phyloP scores from a whole-genome alignment of 2,329 filamentous ascomycete species.

The Colletotrichum liriopes region DNA sequence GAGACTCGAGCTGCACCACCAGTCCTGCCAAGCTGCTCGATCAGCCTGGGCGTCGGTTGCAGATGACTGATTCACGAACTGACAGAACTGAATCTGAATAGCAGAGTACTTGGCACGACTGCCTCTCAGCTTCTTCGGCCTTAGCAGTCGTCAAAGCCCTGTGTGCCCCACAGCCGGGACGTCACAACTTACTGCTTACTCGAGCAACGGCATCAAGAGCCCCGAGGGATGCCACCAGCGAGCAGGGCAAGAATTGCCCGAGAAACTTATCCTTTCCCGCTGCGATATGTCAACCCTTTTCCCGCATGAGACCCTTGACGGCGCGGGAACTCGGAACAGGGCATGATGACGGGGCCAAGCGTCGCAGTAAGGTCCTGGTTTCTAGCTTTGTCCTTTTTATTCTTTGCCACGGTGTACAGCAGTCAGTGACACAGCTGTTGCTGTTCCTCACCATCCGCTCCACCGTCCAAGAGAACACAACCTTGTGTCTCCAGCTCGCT shows the following conservation, averaged over 20 bases:
- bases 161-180: slow-evolving; percentile 7
- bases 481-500: background rate
- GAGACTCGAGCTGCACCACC: slow-evolving; percentile 19
- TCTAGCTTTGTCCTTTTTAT: background rate
- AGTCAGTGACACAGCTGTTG: slow-evolving; percentile 7
- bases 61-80: slow-evolving; percentile 12
- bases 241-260: slow-evolving; percentile 30
- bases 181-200: background rate
- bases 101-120: slow-evolving; percentile 8
- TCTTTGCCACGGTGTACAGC: slow-evolving; percentile 11
- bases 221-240: slow-evolving; percentile 15
- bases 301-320: background rate
- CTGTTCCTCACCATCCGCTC: background rate
- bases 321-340: slow-evolving; percentile 8
- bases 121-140: background rate
- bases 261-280: slow-evolving; percentile 26
- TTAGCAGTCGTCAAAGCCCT: slow-evolving; percentile 20
- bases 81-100: slow-evolving; percentile 5
- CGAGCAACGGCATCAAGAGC: background rate
- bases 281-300: slow-evolving; percentile 7
- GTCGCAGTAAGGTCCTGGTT: slow-evolving; percentile 16
- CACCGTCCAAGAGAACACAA: background rate
- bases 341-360: slow-evolving; percentile 6
- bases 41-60: slow-evolving; percentile 38
- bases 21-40: slow-evolving; percentile 34